Percentiles rank a stretch among this genome's conserved stretches.
These are phyloP conservation scores for Adiantum capillusveneris DNA, from an alignment of 75 land plant genomes.

Conservation along the genomic window DNA sequence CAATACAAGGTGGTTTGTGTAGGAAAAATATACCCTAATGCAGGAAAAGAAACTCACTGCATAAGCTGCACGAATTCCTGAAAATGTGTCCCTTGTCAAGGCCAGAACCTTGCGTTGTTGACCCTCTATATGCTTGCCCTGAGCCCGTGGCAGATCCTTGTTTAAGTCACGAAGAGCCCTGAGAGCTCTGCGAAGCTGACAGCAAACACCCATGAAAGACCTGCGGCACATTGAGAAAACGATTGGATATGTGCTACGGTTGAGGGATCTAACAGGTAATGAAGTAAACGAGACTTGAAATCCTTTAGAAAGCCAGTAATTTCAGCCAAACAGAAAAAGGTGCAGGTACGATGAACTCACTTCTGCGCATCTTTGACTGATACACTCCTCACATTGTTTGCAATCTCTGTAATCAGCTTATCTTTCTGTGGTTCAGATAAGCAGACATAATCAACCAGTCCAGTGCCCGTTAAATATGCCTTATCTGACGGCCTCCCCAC, in stretches of 20 bases:
- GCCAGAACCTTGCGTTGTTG: conserved; percentile 6
- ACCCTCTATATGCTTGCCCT: conserved; percentile 6
- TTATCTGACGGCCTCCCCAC: no score
- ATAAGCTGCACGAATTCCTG: conserved; percentile 37
- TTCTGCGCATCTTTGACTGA: conserved; percentile 51
- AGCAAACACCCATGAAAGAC: conserved; percentile 34
- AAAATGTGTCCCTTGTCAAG: conserved; percentile 38
- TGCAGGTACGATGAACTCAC: conserved; percentile 31
- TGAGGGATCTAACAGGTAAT: no score
- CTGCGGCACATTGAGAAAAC: conserved; percentile 26
- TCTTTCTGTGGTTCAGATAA: conserved; percentile 12
- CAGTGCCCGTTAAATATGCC: no score
- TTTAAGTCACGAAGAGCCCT: conserved; percentile 10
- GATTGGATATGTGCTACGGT: no score
- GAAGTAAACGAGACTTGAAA: no score
- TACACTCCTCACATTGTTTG: conserved; percentile 33
- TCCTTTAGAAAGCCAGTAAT: background rate
- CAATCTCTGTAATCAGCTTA: conserved; percentile 18
- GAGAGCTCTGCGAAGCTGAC: conserved; percentile 29
- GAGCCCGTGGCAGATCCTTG: background rate
- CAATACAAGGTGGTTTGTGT: no score
- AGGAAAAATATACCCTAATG: no score
- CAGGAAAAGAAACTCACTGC: conserved; percentile 1
- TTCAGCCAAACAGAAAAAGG: background rate
- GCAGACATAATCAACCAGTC: no score